Conservation (phyloP, 257 asterid species). For the Gardenia jasminoides region DNA sequence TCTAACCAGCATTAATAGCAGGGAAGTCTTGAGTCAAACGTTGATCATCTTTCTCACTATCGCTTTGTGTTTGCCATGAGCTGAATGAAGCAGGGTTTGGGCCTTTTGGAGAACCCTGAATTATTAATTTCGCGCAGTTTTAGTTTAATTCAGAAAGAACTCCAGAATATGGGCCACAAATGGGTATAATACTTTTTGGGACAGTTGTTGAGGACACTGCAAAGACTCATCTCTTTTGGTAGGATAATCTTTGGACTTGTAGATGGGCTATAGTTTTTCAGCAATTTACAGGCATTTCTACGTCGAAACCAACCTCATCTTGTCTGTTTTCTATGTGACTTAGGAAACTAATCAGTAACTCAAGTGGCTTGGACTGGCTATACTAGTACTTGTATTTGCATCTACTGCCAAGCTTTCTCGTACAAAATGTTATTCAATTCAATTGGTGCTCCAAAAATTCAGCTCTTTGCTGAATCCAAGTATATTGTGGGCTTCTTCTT, state of each 20-base stretch:
- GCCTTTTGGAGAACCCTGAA: not conserved
- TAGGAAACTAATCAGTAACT: no score
- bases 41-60: not conserved
- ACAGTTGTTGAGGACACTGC: not conserved
- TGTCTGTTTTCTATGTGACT: not conserved
- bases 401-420: not conserved
- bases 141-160: not conserved
- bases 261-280: not conserved
- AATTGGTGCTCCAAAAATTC: not conserved
- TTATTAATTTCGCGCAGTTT: not conserved
- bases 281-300: not conserved
- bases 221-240: not conserved
- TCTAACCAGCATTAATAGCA: not conserved
- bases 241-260: not conserved
- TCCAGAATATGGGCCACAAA: no score
- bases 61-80: not conserved
- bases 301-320: not conserved
- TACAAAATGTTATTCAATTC: not conserved
- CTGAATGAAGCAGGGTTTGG: not conserved
- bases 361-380: no score
- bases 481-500: not conserved
- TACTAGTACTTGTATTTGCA: no score
- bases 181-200: not conserved
- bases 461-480: not conserved
- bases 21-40: not conserved